These are phyloP conservation scores for Gentiana macrophylla DNA, from an alignment of 257 asterid genomes.

Conservation along the genomic window DNA sequence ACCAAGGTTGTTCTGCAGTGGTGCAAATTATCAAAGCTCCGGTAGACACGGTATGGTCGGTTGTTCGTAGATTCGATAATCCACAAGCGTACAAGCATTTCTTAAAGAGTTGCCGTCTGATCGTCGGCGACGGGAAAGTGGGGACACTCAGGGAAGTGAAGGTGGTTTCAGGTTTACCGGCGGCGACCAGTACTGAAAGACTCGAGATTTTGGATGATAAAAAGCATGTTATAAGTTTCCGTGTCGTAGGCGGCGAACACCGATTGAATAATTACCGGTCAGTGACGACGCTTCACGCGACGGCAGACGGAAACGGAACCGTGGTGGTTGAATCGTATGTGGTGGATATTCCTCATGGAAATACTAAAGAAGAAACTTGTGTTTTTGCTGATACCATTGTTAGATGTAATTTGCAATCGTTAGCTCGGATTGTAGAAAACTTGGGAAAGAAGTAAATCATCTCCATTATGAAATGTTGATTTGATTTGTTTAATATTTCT, in stretches of 20 bases:
- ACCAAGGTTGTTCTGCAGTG: conserved; percentile 70
- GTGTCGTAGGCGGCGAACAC: conserved; percentile 78
- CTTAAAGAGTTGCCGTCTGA: conserved; percentile 61
- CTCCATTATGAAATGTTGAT: background rate
- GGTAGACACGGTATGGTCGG: conserved; percentile 54
- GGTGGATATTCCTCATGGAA: conserved; percentile 73
- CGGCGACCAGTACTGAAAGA: conserved; percentile 62
- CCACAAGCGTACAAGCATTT: conserved; percentile 78
- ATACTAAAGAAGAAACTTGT: conserved; percentile 62
- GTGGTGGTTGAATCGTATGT: conserved; percentile 78
- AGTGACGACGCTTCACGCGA: conserved; percentile 55
- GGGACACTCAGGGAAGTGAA: conserved; percentile 69
- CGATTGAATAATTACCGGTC: conserved; percentile 58
- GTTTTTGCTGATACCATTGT: conserved; percentile 74
- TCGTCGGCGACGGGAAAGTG: conserved; percentile 55
- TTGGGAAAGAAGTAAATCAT: conserved; percentile 18
- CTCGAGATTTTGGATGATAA: conserved; percentile 70
- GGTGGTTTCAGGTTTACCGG: conserved; percentile 79
- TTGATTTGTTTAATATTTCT: background rate
- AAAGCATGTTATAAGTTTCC: conserved; percentile 62
- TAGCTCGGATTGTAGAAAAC: conserved; percentile 46
- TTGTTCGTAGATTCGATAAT: conserved; percentile 73
- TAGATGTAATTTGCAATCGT: conserved; percentile 62
- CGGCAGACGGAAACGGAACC: conserved; percentile 23
- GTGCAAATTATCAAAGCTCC: conserved; percentile 47